Conservation (phyloP, 177 flowering plant genomes). For the Tripterygium wilfordii region DNA sequence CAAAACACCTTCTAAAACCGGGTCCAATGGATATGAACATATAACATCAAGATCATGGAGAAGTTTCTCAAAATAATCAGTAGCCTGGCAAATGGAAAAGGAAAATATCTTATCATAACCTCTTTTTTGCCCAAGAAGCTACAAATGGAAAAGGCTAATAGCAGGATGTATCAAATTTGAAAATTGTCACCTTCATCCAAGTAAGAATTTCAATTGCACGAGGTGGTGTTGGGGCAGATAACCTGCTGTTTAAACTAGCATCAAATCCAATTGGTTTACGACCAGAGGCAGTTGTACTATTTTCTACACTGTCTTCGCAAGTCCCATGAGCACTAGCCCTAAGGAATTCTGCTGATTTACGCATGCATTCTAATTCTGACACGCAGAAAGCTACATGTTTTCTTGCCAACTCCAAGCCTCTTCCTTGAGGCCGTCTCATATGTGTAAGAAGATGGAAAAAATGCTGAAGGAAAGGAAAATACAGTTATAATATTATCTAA, state of each 20-base stretch:
- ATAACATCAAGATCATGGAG: constrained; percentile 71
- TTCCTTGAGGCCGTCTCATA: constrained; percentile 88
- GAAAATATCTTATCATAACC: constrained; percentile 1
- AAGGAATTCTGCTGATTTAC: constrained; percentile 55
- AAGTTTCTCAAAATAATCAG: constrained; percentile 83
- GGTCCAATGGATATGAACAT: constrained; percentile 71
- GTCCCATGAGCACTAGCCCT: constrained; percentile 29
- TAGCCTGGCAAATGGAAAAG: constrained; percentile 45
- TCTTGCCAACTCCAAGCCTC: constrained; percentile 87
- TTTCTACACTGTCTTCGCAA: constrained; percentile 31
- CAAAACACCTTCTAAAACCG: constrained; percentile 53
- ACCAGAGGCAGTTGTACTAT: constrained; percentile 89
- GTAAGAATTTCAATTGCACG: constrained; percentile 73
- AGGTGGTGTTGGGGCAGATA: constrained; percentile 93
- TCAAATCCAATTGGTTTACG: constrained; percentile 86
- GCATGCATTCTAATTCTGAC: constrained; percentile 55
- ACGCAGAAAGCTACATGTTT: constrained; percentile 81
- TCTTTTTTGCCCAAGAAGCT: too few species aligned
- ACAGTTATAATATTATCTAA: not conserved
- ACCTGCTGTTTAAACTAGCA: constrained; percentile 68
- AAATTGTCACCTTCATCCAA: constrained; percentile 68
- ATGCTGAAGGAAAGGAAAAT: constrained; percentile 51
- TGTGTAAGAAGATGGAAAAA: constrained; percentile 72
- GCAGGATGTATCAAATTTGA: too few species aligned
- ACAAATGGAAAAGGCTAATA: too few species aligned